Percentiles rank a stretch among this genome's conserved stretches.
These are phyloP conservation scores for Torrubiellomyces zombiae DNA, from an alignment of 2,329 filamentous ascomycete genomes.

Conservation along the genomic window DNA sequence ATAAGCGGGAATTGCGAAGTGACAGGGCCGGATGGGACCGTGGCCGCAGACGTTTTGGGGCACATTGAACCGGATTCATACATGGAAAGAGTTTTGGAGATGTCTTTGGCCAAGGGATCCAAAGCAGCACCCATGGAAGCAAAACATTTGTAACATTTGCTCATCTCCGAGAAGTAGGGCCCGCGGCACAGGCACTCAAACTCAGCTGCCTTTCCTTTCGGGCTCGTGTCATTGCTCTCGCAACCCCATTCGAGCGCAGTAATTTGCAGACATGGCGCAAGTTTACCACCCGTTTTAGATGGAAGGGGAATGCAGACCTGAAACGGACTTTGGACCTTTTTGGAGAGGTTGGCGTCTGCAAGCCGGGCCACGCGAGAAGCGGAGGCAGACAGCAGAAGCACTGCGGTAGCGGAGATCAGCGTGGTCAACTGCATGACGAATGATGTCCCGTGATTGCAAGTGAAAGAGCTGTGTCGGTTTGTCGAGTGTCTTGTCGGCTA, in stretches of 20 bases:
- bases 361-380: constrained; percentile 1
- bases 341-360: background rate
- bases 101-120: no score
- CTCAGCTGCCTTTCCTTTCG: constrained; percentile 11
- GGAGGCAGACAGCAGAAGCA: constrained; percentile 5
- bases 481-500: no score
- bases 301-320: constrained; percentile 5
- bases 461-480: no score
- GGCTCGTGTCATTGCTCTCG: constrained; percentile 11
- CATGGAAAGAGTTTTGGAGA: no score
- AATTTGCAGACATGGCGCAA: constrained; percentile 15
- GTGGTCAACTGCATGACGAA: no score
- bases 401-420: constrained; percentile 4
- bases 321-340: background rate
- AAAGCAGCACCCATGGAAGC: no score
- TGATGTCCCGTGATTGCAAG: no score
- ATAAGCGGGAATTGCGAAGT: no score
- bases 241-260: constrained; percentile 14
- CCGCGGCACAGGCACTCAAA: constrained; percentile 25
- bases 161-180: constrained; percentile 25
- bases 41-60: no score
- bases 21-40: no score
- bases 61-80: no score
- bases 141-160: no score
- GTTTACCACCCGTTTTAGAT: background rate